A percentile compares a stretch with the other conserved stretches of the same genome.
These are phyloP conservation scores for Phytophthora pini DNA, from an alignment of 352 stramenopile genomes.

Conservation along the genomic window DNA sequence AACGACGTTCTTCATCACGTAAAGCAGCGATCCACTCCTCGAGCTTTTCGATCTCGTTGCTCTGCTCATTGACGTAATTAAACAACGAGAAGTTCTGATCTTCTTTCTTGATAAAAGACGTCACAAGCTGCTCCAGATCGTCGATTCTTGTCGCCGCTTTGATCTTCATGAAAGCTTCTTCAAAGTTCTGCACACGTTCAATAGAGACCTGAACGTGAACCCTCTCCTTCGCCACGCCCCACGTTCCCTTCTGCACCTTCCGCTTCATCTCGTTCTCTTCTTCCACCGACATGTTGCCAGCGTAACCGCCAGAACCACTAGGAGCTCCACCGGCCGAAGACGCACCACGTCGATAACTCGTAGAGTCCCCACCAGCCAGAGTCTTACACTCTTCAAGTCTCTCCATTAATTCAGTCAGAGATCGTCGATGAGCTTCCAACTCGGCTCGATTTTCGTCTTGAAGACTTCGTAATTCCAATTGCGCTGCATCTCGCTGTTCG, in stretches of 20 bases:
- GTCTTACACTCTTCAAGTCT: slow-evolving; percentile 68
- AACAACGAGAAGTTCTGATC: slow-evolving; percentile 98
- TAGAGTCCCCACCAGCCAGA: slow-evolving; percentile 38
- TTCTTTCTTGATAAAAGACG: slow-evolving; percentile 95
- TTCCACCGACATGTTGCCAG: slow-evolving; percentile 58
- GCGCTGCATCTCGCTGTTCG: slow-evolving; percentile 94
- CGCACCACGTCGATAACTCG: slow-evolving; percentile 31
- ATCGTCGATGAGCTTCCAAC: slow-evolving; percentile 68
- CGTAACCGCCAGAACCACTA: slow-evolving; percentile 16
- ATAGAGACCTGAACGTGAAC: slow-evolving; percentile 88
- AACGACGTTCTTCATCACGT: slow-evolving; percentile 88
- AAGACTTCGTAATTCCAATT: slow-evolving; percentile 92
- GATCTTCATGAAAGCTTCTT: slow-evolving; percentile 96
- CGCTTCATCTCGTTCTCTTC: slow-evolving; percentile 78
- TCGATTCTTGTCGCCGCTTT: slow-evolving; percentile 92
- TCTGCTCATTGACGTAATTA: slow-evolving; percentile 96
- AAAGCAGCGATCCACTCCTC: slow-evolving; percentile 81
- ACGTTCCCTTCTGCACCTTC: slow-evolving; percentile 79
- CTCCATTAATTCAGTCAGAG: slow-evolving; percentile 63
- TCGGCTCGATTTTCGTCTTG: slow-evolving; percentile 92
- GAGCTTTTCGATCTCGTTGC: slow-evolving; percentile 93
- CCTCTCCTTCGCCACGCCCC: slow-evolving; percentile 88
- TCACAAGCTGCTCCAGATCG: slow-evolving; percentile 93
- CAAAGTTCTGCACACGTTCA: slow-evolving; percentile 94
- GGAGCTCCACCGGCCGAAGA: slow-evolving; percentile 30